phyloP scores from a whole-genome alignment of 257 asterid species.

The Mentha longifolia region DNA sequence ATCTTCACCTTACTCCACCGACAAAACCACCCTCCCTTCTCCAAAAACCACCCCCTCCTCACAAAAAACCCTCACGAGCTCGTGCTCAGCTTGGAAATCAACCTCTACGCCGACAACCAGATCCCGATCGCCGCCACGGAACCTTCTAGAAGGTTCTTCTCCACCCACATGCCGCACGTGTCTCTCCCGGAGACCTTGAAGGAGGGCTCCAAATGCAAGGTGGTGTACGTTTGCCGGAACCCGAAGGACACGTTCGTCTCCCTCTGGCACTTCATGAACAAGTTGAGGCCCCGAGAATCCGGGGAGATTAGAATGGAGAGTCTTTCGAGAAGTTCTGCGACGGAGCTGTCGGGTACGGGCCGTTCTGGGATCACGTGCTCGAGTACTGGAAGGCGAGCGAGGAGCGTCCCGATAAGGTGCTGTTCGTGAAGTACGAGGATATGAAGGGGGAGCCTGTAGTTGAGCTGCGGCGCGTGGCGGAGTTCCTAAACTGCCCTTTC shows the following conservation, averaged over 20 bases:
- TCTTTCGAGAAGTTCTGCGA: constrained; percentile 29
- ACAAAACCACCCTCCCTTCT: background rate
- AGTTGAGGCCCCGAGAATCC: constrained; percentile 21
- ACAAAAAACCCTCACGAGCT: constrained; percentile 5
- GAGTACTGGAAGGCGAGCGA: constrained; percentile 39
- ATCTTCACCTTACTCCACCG: constrained; percentile 48
- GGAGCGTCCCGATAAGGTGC: constrained; percentile 19
- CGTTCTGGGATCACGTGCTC: constrained; percentile 44
- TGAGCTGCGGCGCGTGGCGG: constrained; percentile 31
- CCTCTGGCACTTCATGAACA: constrained; percentile 42
- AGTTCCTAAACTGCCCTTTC: constrained; percentile 36
- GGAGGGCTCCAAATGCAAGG: constrained; percentile 20
- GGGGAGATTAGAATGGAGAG: constrained; percentile 1
- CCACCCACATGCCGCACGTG: constrained; percentile 36
- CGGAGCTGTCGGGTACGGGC: constrained; percentile 36
- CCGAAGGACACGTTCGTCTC: constrained; percentile 47
- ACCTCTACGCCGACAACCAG: background rate
- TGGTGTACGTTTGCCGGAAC: constrained; percentile 40
- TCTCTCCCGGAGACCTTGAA: constrained; percentile 30
- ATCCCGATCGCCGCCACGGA: background rate
- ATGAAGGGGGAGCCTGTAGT: constrained; percentile 28
- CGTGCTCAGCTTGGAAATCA: constrained; percentile 6
- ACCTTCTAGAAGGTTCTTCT: constrained; percentile 34
- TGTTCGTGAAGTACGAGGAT: constrained; percentile 43
- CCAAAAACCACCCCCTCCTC: constrained; percentile 4